Conservation (phyloP, 2,329 filamentous ascomycete species). For the Corinectria fuckeliana region DNA sequence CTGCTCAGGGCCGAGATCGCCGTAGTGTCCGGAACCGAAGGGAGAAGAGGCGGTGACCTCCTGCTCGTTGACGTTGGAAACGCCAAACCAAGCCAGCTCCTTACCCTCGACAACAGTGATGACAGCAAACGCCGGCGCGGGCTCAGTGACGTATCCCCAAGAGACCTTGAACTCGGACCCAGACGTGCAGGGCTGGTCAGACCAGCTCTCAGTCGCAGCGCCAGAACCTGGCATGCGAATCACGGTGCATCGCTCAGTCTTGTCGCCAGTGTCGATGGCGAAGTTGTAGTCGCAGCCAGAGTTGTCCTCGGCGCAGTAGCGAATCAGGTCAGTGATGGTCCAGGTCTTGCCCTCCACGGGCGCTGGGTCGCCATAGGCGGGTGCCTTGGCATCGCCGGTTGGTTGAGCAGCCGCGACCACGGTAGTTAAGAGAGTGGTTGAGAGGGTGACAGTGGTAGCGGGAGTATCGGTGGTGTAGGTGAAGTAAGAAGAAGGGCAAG, state of each 20-base stretch:
- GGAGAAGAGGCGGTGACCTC: conserved; percentile 20
- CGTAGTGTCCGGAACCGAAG: conserved; percentile 25
- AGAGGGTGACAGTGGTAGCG: not conserved
- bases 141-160: conserved; percentile 28
- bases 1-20: conserved; percentile 21
- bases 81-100: conserved; percentile 31
- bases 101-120: conserved; percentile 23
- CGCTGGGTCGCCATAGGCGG: conserved; percentile 13
- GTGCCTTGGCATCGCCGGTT: not conserved
- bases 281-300: conserved; percentile 30
- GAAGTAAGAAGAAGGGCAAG: conserved; percentile 19
- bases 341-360: conserved; percentile 18
- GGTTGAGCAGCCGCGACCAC: not conserved
- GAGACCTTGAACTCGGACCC: conserved; percentile 23
- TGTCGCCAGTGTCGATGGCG: conserved; percentile 17
- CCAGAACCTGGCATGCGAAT: conserved; percentile 20
- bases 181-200: conserved; percentile 20
- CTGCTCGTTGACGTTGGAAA: conserved; percentile 24
- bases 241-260: conserved; percentile 27
- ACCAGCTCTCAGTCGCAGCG: conserved; percentile 27
- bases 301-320: conserved; percentile 24
- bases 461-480: not conserved
- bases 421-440: not conserved
- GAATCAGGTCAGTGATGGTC: conserved; percentile 22
- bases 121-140: conserved; percentile 27